phyloP scores from a whole-genome alignment of 805 yeast genomes.

The Ogataea methylovora region DNA sequence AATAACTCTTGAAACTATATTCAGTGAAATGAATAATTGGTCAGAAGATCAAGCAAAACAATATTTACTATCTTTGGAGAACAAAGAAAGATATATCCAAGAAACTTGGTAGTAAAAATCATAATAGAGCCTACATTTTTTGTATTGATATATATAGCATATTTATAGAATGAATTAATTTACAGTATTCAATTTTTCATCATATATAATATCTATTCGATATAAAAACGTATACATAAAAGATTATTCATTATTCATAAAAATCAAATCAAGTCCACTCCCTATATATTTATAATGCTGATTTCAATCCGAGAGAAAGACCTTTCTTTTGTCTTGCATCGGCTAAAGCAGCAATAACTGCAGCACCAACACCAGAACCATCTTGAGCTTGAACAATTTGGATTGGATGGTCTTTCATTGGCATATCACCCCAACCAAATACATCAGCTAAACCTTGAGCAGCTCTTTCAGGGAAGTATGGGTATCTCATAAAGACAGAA shows the following conservation, averaged over 20 bases:
- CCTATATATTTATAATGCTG: no score
- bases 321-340: conserved; percentile 69
- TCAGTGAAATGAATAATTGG: conserved; percentile 36
- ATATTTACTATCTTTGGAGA: conserved; percentile 55
- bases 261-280: no score
- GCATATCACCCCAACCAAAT: conserved; percentile 62
- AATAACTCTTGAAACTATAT: conserved; percentile 62
- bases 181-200: no score
- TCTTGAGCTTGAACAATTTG: conserved; percentile 89
- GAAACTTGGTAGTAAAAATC: conserved; percentile 79
- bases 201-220: no score
- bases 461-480: conserved; percentile 88
- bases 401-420: conserved; percentile 63
- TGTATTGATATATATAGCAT: no score
- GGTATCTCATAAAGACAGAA: conserved; percentile 90
- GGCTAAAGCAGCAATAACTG: conserved; percentile 93
- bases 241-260: no score
- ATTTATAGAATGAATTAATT: no score
- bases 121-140: no score
- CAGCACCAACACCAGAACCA: conserved; percentile 99
- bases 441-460: conserved; percentile 89
- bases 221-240: no score
- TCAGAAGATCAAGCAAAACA: conserved; percentile 38
- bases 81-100: conserved; percentile 61
- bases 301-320: conserved; percentile 30